Base-by-base conservation (phyloP, 176 grass and related monocot species). In the Musa troglodytarum region DNA sequence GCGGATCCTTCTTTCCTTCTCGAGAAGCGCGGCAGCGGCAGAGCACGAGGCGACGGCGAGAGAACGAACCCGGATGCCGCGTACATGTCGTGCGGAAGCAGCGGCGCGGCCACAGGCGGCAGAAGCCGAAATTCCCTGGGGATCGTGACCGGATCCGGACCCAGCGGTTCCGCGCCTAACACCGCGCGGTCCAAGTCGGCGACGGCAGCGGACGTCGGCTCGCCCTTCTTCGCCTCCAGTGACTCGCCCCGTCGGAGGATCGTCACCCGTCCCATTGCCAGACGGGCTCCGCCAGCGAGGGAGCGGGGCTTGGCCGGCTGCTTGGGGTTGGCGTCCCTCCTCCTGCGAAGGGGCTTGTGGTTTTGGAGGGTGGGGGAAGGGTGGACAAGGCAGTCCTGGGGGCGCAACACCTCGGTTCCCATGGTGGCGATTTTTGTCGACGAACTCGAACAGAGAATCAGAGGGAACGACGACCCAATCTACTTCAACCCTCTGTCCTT, bases 41-140 rank as follows among this genome's bases (percentile, higher is more conserved):
- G 83, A 68, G 80, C 80, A 72, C 68, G 73, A n/a, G 83, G 83
- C 54, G 87, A 86, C 49, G 87, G 83, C 62, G 87, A 86, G 73
- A 83, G 83, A 61, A 70, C 82, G 75, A 78, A 88, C 64, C 29
- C 29, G 29, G 3, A 3, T 34, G 3, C 29, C 29, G 67, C 15
- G 34, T 69, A 11, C 34, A 69, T 9, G 9, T 68, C 26, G 29
- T 4, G 3, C 3, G 29, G 29, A 34, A 34, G 29, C 13, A 11
- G 24, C 26, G 28, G 66, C 15, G 34, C 1, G 29, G 29, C 9
- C 66, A 34, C 26, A 0, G 66, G 6, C 34, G 43, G 15, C 29
- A 15, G 12, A 15, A 24, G 11, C 11, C 67, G 29, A 9, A 8
- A 15, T 1, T 19, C 8, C 2, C 63, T 50, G 16, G 57, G 57